Conservation (phyloP, 331 rosid genomes). For the Ulmus americana region DNA sequence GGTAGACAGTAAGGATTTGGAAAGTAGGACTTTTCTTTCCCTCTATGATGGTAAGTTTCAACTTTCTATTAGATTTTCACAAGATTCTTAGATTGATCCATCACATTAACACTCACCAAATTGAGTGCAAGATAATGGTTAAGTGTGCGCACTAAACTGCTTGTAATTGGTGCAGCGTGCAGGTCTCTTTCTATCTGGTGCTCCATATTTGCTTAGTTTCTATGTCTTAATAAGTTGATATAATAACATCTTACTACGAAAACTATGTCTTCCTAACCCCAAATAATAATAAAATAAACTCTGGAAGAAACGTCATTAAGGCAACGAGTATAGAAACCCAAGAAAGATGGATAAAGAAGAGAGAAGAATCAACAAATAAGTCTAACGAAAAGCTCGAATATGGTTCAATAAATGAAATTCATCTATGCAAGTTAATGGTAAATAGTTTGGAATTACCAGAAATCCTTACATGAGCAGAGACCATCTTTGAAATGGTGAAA, state of each 20-base stretch:
- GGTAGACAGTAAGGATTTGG: not conserved
- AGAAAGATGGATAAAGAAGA: not conserved
- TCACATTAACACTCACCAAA: not conserved
- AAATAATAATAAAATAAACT: not conserved
- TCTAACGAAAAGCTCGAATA: not conserved
- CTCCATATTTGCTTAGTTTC: not conserved
- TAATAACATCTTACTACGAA: not conserved
- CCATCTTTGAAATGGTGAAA: slow-evolving; percentile 83
- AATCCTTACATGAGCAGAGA: slow-evolving; percentile 65
- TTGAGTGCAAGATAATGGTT: not conserved
- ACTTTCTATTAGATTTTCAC: not conserved
- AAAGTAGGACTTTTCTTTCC: slow-evolving; percentile 3
- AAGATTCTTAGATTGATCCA: not conserved
- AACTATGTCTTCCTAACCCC: not conserved
- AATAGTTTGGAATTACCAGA: slow-evolving; percentile 47
- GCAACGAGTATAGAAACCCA: not conserved
- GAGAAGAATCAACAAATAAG: not conserved
- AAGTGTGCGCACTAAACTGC: not conserved
- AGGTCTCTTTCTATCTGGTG: not conserved
- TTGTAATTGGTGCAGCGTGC: not conserved
- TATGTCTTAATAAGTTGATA: not conserved
- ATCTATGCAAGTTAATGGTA: not conserved
- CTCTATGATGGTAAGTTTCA: not conserved
- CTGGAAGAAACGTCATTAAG: not conserved
- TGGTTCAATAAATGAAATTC: not conserved